phyloP scores from a whole-genome alignment of 176 grass and related monocot species.

The Otatea glauca region DNA sequence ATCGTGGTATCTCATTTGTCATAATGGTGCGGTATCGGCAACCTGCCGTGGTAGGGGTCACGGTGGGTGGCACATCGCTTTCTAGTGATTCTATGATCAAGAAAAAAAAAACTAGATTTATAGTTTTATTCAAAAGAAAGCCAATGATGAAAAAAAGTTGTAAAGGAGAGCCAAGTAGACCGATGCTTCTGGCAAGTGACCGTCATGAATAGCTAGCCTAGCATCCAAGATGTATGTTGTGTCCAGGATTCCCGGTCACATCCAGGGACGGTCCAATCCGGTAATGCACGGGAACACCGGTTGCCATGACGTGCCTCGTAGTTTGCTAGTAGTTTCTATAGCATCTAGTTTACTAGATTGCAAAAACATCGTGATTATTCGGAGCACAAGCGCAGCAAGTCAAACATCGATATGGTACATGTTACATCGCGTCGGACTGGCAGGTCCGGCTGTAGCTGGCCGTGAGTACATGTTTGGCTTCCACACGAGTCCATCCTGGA shows the following conservation, averaged over 20 bases:
- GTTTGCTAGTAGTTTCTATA: too few relatives aligned
- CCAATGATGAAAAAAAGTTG: too few relatives aligned
- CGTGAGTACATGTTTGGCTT: conserved; percentile 20
- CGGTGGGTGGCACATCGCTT: too few relatives aligned
- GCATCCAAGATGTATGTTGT: neutral
- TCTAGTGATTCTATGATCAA: too few relatives aligned
- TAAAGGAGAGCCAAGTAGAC: too few relatives aligned
- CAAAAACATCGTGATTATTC: neutral
- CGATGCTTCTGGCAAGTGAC: neutral
- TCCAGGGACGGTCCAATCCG: conserved; percentile 31
- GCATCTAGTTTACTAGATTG: neutral
- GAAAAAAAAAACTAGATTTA: too few relatives aligned
- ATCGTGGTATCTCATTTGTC: too few relatives aligned
- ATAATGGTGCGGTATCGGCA: too few relatives aligned
- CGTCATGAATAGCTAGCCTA: neutral
- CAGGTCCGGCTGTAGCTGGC: neutral
- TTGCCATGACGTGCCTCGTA: too few relatives aligned
- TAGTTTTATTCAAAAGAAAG: too few relatives aligned
- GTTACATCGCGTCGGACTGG: neutral
- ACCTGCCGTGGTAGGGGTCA: too few relatives aligned
- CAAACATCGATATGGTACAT: neutral
- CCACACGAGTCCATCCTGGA: conserved; percentile 34
- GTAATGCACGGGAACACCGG: neutral
- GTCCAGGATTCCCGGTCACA: neutral
- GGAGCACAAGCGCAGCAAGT: neutral